Evolutionary conservation across 768 basidiomycete species (phyloP).

Genomic region (Lactifluus volemus): DNA sequence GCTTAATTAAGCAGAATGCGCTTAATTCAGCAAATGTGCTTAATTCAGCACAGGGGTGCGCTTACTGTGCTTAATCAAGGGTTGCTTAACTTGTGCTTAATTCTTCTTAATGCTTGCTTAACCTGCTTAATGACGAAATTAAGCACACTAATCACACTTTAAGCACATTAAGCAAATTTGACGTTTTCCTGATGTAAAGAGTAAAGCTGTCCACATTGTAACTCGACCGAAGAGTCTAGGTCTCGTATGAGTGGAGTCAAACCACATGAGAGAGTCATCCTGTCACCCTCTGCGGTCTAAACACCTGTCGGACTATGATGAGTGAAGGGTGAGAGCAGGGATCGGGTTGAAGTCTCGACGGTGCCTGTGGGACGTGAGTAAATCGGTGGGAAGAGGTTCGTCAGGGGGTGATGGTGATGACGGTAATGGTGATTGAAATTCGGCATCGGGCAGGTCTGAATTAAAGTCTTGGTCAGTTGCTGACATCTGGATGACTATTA

Average conservation of each 20-base stretch:
- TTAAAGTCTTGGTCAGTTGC: conserved; percentile 1
- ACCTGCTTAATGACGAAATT: too few species aligned
- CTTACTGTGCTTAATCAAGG: too few species aligned
- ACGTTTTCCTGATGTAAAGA: too few species aligned
- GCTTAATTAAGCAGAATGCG: too few species aligned
- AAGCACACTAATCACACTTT: too few species aligned
- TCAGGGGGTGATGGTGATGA: not conserved
- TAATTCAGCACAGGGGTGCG: too few species aligned
- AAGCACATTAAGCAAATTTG: too few species aligned
- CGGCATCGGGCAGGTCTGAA: not conserved
- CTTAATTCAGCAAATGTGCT: too few species aligned
- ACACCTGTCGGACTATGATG: not conserved
- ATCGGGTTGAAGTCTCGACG: conserved; percentile 13
- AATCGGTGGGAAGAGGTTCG: not conserved
- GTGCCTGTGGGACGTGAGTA: conserved; percentile 5
- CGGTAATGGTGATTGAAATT: not conserved
- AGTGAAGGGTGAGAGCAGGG: not conserved
- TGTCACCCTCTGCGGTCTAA: conserved; percentile 10
- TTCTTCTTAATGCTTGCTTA: too few species aligned
- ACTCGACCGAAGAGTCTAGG: conserved; percentile 1
- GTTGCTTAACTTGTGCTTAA: too few species aligned
- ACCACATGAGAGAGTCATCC: not conserved
- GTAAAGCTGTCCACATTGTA: not conserved
- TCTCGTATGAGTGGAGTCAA: not conserved
- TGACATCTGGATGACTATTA: not conserved